phyloP scores from a whole-genome alignment of 106 monocot species.

The Platanthera guangdongensis region DNA sequence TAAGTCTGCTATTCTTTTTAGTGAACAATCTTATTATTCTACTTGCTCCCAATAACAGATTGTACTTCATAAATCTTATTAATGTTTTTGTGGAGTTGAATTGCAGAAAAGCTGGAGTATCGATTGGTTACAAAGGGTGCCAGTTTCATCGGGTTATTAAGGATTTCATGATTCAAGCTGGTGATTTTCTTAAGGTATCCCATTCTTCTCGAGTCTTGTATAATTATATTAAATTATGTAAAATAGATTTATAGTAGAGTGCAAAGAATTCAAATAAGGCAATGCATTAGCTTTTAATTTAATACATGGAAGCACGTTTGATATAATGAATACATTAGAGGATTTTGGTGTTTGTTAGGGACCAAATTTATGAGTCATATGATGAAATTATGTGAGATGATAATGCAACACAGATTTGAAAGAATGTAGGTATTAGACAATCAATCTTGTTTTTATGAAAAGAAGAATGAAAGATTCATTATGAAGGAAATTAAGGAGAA shows the following conservation, averaged over 20 bases:
- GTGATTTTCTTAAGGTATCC: constrained; percentile 90
- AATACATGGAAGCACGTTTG: too few relatives aligned
- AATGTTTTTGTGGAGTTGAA: not conserved
- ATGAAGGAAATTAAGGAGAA: too few relatives aligned
- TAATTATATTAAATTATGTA: not conserved
- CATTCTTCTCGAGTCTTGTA: not conserved
- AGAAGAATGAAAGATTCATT: too few relatives aligned
- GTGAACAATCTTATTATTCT: not conserved
- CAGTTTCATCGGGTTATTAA: constrained; percentile 97
- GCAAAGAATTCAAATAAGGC: too few relatives aligned
- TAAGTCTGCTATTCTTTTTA: not conserved
- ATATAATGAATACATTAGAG: too few relatives aligned
- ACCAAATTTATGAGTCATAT: too few relatives aligned
- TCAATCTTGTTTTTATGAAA: too few relatives aligned
- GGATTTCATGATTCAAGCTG: constrained; percentile 96
- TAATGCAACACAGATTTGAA: too few relatives aligned
- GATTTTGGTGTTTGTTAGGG: too few relatives aligned
- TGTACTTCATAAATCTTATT: not conserved
- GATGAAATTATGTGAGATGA: too few relatives aligned
- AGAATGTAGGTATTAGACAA: too few relatives aligned
- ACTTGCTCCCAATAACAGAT: not conserved
- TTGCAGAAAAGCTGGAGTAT: constrained; percentile 67
- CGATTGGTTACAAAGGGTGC: constrained; percentile 82
- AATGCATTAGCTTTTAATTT: too few relatives aligned
- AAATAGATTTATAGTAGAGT: not conserved